Percentiles rank a stretch among this genome's conserved stretches.
Conservation (phyloP, 768 basidiomycete genomes). For the Mrakia frigida region DNA sequence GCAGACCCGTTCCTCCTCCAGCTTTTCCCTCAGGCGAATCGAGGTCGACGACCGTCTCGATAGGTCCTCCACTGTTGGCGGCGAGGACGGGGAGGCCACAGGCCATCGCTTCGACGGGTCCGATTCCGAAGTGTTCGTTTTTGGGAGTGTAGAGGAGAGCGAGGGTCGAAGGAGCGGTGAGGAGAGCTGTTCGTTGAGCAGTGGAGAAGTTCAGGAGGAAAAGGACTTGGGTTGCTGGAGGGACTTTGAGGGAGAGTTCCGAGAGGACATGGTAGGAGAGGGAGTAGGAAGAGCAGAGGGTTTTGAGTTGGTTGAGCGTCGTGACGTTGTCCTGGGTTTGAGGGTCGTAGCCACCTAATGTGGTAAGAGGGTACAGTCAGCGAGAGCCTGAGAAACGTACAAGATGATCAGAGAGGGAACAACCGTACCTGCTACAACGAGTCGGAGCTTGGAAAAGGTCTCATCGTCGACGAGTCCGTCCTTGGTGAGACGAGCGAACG, state of each 20-base stretch:
- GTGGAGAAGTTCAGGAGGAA: constrained; percentile 92
- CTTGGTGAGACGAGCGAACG: constrained; percentile 59
- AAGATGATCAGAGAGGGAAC: not conserved
- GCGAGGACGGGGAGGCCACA: constrained; percentile 87
- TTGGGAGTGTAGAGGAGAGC: constrained; percentile 86
- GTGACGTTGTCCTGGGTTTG: constrained; percentile 76
- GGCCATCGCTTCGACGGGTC: constrained; percentile 88
- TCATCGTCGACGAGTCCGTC: constrained; percentile 35
- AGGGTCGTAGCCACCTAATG: constrained; percentile 82
- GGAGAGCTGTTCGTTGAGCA: constrained; percentile 71
- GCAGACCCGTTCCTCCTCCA: constrained; percentile 64
- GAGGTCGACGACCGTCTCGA: constrained; percentile 67
- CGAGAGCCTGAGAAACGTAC: not conserved
- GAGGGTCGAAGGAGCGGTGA: constrained; percentile 60
- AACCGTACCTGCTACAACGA: constrained; percentile 67
- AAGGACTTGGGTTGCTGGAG: constrained; percentile 56
- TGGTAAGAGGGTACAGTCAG: not conserved
- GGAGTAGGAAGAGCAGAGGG: constrained; percentile 53
- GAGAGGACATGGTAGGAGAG: constrained; percentile 50
- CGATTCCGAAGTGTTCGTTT: constrained; percentile 97
- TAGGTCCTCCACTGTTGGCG: constrained; percentile 72
- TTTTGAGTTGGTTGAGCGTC: constrained; percentile 58
- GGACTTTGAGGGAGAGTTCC: constrained; percentile 33
- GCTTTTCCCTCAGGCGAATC: constrained; percentile 35
- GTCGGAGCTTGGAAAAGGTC: constrained; percentile 50